Percentiles rank a stretch among this genome's conserved stretches.
Evolutionary conservation across 768 basidiomycete species (phyloP).

Genomic region (Podaxis carcinomalis): DNA sequence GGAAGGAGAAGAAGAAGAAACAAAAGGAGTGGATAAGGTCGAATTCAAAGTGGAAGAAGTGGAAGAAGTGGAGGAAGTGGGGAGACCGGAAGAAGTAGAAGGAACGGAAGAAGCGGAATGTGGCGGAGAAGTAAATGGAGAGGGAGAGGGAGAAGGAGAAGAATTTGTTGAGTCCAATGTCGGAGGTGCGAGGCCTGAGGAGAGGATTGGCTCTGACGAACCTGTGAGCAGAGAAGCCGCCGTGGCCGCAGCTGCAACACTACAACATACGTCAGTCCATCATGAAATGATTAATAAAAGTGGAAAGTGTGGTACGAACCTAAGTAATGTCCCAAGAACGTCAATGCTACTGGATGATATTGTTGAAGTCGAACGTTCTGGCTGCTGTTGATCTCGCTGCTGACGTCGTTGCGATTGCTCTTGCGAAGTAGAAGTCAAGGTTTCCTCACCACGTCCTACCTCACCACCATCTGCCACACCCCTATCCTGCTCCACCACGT

Average conservation of each 20-base stretch:
- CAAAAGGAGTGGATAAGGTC: constrained; percentile 34
- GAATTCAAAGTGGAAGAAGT: constrained; percentile 22
- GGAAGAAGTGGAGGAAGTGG: constrained; percentile 16
- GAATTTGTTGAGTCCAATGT: constrained; percentile 8
- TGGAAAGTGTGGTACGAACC: constrained; percentile 39
- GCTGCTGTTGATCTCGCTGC: constrained; percentile 8
- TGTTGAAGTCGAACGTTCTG: constrained; percentile 23
- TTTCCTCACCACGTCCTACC: background rate
- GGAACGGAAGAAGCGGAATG: constrained; percentile 27
- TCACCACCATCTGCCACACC: background rate
- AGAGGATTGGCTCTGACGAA: constrained; percentile 60
- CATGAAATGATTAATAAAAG: background rate
- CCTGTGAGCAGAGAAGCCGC: constrained; percentile 81
- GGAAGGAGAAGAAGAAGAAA: constrained; percentile 10
- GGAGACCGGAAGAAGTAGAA: constrained; percentile 18
- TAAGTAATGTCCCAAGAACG: constrained; percentile 77
- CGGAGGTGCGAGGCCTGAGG: constrained; percentile 47
- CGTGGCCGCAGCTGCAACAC: constrained; percentile 90
- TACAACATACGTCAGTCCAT: constrained; percentile 21
- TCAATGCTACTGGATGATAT: constrained; percentile 76
- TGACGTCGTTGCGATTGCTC: background rate
- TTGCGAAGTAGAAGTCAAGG: background rate
- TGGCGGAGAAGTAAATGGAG: constrained; percentile 1
- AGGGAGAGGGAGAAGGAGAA: constrained; percentile 3
- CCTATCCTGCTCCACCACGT: constrained; percentile 7